A percentile compares a stretch with the other conserved stretches of the same genome.
These are phyloP conservation scores for Chlamydomonas sp. DNA, from an alignment of 139 green algal genomes.

Conservation along the genomic window DNA sequence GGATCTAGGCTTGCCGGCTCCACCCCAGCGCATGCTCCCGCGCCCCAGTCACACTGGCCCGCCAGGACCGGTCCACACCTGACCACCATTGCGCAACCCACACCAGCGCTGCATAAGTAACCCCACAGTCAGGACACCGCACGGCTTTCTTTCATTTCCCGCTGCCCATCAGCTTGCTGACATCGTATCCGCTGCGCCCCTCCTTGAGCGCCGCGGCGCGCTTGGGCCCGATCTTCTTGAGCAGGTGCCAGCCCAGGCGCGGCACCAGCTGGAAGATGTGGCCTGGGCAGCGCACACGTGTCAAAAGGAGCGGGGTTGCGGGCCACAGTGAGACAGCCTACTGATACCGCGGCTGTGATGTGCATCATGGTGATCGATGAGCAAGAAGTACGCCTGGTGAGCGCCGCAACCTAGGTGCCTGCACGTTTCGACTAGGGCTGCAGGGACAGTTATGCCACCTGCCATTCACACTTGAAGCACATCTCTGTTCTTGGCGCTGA, in stretches of 20 bases:
- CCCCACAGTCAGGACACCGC: too few species aligned
- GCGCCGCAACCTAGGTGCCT: too few species aligned
- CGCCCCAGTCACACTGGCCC: too few species aligned
- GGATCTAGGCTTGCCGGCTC: too few species aligned
- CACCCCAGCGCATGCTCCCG: too few species aligned
- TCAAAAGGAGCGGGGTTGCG: too few species aligned
- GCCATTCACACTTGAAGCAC: not conserved
- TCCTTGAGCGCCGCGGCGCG: slow-evolving; percentile 65
- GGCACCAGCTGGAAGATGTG: slow-evolving; percentile 74
- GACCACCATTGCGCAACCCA: too few species aligned
- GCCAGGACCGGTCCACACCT: too few species aligned
- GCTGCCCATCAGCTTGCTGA: slow-evolving; percentile 34
- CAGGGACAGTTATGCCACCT: not conserved
- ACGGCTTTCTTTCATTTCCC: not conserved
- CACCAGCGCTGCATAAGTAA: too few species aligned
- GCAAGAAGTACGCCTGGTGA: not conserved
- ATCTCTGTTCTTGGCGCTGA: not conserved
- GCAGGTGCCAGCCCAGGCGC: slow-evolving; percentile 61
- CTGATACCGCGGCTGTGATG: not conserved
- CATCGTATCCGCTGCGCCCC: slow-evolving; percentile 73
- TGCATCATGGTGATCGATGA: not conserved
- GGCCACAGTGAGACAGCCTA: not conserved
- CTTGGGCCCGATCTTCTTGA: slow-evolving; percentile 78
- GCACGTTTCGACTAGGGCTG: too few species aligned
- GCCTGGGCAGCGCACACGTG: slow-evolving; percentile 38